These are phyloP conservation scores for Claviceps sp. DNA, from an alignment of 2,329 filamentous ascomycete species.

Conservation along the genomic window DNA sequence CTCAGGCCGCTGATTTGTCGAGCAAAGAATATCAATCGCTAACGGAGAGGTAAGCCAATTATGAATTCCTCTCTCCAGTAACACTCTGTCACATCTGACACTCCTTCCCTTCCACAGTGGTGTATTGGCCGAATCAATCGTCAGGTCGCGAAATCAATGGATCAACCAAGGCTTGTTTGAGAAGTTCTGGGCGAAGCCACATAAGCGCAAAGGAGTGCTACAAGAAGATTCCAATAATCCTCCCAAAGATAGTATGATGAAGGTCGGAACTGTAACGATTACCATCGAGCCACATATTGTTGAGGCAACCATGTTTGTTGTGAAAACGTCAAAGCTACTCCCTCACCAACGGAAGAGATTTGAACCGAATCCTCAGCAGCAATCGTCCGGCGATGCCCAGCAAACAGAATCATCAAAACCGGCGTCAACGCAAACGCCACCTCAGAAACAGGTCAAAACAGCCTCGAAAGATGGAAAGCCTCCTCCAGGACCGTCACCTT, in stretches of 20 bases:
- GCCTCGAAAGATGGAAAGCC: neutral
- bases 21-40: slow-evolving; percentile 58
- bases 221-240: slow-evolving; percentile 54
- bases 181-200: slow-evolving; percentile 64
- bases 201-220: slow-evolving; percentile 51
- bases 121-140: slow-evolving; percentile 59
- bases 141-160: slow-evolving; percentile 62
- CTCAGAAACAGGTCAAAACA: slow-evolving; percentile 10
- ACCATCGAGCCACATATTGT: slow-evolving; percentile 70
- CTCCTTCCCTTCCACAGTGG: slow-evolving; percentile 34
- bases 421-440: slow-evolving; percentile 5
- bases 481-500: neutral
- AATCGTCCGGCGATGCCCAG: slow-evolving; percentile 9
- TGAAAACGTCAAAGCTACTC: slow-evolving; percentile 48
- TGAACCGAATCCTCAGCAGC: slow-evolving; percentile 6
- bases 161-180: slow-evolving; percentile 59
- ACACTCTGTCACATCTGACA: neutral
- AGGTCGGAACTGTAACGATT: slow-evolving; percentile 59
- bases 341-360: slow-evolving; percentile 18
- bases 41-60: slow-evolving; percentile 46
- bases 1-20: slow-evolving; percentile 51
- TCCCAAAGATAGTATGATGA: slow-evolving; percentile 56
- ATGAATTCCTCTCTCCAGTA: neutral
- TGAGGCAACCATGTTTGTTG: slow-evolving; percentile 59
- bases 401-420: slow-evolving; percentile 3